Conservation (phyloP, 768 basidiomycete species). For the Heimioporus sp. region DNA sequence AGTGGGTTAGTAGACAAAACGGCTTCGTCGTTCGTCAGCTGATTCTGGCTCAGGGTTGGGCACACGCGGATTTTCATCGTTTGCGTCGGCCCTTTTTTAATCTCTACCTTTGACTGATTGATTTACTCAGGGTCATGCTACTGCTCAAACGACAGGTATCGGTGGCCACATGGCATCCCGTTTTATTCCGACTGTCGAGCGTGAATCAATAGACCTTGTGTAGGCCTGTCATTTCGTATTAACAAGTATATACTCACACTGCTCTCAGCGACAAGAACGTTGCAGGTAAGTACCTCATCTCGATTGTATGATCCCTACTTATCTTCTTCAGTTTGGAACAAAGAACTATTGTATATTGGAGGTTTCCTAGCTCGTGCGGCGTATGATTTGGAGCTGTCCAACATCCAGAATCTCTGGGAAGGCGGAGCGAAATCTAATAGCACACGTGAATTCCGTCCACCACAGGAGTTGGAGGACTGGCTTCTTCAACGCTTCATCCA, state of each 20-base stretch:
- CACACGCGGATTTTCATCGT: slow-evolving; percentile 84
- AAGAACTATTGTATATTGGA: slow-evolving; percentile 80
- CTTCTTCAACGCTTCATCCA: slow-evolving; percentile 68
- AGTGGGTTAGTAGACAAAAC: slow-evolving; percentile 57
- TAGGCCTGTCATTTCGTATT: slow-evolving; percentile 33
- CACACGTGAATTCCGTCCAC: slow-evolving; percentile 26
- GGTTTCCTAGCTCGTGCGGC: slow-evolving; percentile 80
- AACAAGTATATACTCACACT: neutral
- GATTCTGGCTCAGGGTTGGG: slow-evolving; percentile 46
- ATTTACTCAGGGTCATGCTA: slow-evolving; percentile 73
- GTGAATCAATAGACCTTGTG: slow-evolving; percentile 90
- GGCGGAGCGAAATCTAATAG: slow-evolving; percentile 37
- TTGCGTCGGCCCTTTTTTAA: slow-evolving; percentile 20
- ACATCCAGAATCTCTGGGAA: slow-evolving; percentile 61
- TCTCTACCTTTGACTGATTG: slow-evolving; percentile 1
- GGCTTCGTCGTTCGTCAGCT: slow-evolving; percentile 2
- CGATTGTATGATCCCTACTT: neutral
- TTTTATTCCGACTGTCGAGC: slow-evolving; percentile 95
- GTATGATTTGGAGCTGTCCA: slow-evolving; percentile 78
- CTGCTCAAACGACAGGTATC: slow-evolving; percentile 87
- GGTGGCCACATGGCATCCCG: slow-evolving; percentile 70
- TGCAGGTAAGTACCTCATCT: slow-evolving; percentile 46
- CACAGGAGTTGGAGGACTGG: slow-evolving; percentile 46
- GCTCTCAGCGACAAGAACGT: slow-evolving; percentile 74
- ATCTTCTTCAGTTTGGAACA: slow-evolving; percentile 72